These are phyloP conservation scores for Blastocystis sp. DNA, from an alignment of 352 stramenopile species.

Conservation along the genomic window DNA sequence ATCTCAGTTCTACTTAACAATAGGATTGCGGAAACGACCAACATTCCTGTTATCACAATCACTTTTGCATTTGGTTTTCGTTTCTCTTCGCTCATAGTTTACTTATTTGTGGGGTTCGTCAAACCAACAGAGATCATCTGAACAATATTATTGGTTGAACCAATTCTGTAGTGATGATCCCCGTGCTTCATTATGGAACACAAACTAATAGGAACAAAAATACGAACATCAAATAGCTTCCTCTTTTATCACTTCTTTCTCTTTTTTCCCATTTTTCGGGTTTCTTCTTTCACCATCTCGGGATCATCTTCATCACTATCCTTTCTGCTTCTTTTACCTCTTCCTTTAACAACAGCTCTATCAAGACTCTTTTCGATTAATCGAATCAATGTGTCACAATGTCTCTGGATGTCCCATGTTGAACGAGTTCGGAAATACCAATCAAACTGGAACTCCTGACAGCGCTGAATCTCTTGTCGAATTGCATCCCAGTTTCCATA, in stretches of 20 bases:
- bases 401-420: neutral
- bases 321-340: neutral
- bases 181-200: neutral
- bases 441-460: conserved; percentile 23
- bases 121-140: conserved; percentile 20
- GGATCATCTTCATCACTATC: conserved; percentile 11
- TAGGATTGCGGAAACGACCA: neutral
- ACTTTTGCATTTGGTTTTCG: neutral
- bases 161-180: neutral
- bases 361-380: conserved; percentile 14
- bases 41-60: neutral
- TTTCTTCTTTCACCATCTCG: conserved; percentile 18
- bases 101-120: neutral
- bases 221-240: neutral
- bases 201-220: conserved; percentile 19
- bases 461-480: conserved; percentile 29
- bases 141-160: conserved; percentile 7
- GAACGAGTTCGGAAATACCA: conserved; percentile 30
- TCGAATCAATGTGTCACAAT: neutral
- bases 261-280: neutral
- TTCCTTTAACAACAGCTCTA: neutral
- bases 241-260: neutral
- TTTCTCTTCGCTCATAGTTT: neutral
- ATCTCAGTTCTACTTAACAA: neutral
- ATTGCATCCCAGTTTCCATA: conserved; percentile 36